phyloP scores from a whole-genome alignment of 139 green algal genomes.

The Nannochloris sp. region DNA sequence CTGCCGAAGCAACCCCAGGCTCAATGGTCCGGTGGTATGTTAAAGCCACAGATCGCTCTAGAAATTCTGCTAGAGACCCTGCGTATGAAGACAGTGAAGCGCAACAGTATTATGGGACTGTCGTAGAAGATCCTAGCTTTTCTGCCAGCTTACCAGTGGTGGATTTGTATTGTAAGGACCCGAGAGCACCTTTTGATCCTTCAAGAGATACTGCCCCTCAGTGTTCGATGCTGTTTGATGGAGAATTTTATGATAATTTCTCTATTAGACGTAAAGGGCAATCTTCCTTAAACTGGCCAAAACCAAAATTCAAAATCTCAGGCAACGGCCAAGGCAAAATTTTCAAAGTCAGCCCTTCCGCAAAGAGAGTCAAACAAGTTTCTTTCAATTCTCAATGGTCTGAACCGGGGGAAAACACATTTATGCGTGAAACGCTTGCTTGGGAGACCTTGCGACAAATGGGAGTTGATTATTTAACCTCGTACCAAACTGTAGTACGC shows the following conservation, averaged over 20 bases:
- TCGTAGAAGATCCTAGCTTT: constrained; percentile 16
- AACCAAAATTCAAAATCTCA: constrained; percentile 74
- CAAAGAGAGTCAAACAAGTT: background rate
- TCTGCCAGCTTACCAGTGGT: constrained; percentile 24
- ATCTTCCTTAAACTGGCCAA: constrained; percentile 53
- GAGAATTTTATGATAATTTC: constrained; percentile 60
- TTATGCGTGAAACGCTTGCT: constrained; percentile 61
- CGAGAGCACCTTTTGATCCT: constrained; percentile 14
- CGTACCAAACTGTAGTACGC: constrained; percentile 55
- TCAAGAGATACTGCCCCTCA: background rate
- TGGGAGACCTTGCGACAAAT: constrained; percentile 34
- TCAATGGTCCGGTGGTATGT: constrained; percentile 38
- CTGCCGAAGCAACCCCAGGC: background rate
- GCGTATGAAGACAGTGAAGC: background rate
- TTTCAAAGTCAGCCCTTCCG: constrained; percentile 1
- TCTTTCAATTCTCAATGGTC: constrained; percentile 33
- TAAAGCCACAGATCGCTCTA: constrained; percentile 9
- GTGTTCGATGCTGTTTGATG: constrained; percentile 39
- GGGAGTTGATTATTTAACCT: constrained; percentile 18
- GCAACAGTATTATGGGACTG: constrained; percentile 29
- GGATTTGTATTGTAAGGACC: constrained; percentile 33
- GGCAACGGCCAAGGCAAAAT: constrained; percentile 22
- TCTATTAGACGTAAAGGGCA: background rate
- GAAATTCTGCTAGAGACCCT: constrained; percentile 7
- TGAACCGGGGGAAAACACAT: constrained; percentile 73